A percentile compares a stretch with the other conserved stretches of the same genome.
Evolutionary conservation across 164 flowering plant species (phyloP).

Genomic region (Macadamia integrifolia): DNA sequence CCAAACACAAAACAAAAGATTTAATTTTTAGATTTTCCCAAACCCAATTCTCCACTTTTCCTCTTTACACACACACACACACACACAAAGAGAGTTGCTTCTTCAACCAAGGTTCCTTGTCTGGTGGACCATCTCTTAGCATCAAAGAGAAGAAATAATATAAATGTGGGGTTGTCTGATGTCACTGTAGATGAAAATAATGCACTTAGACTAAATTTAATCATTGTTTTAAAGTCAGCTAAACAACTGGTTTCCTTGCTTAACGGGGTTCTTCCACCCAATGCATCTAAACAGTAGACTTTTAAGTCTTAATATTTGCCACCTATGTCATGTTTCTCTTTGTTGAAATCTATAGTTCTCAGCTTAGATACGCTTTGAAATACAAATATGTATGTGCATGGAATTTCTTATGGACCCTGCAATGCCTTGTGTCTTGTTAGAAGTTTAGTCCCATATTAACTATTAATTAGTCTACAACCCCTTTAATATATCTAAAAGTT

Average conservation of each 20-base stretch:
- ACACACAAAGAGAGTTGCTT: conserved; percentile 24
- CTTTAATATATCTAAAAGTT: too few relatives aligned
- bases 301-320: conserved; percentile 3
- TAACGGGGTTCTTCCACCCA: conserved; percentile 37
- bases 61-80: conserved; percentile 5
- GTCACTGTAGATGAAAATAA: conserved; percentile 20
- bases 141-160: conserved; percentile 10
- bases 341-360: too few relatives aligned
- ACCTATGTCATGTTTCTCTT: background rate
- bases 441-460: too few relatives aligned
- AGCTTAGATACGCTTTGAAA: too few relatives aligned
- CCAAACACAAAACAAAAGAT: conserved; percentile 14
- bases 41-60: conserved; percentile 12
- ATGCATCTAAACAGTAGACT: conserved; percentile 24
- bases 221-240: conserved; percentile 29
- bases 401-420: too few relatives aligned
- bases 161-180: conserved; percentile 10
- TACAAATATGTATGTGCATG: too few relatives aligned
- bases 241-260: conserved; percentile 48
- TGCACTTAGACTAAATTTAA: conserved; percentile 8
- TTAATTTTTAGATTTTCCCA: background rate
- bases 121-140: conserved; percentile 33
- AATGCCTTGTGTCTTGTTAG: too few relatives aligned
- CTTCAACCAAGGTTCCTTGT: conserved; percentile 42
- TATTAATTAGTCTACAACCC: too few relatives aligned